Conservation (phyloP, 306 rosid genomes). For the Acmispon strigosus region DNA sequence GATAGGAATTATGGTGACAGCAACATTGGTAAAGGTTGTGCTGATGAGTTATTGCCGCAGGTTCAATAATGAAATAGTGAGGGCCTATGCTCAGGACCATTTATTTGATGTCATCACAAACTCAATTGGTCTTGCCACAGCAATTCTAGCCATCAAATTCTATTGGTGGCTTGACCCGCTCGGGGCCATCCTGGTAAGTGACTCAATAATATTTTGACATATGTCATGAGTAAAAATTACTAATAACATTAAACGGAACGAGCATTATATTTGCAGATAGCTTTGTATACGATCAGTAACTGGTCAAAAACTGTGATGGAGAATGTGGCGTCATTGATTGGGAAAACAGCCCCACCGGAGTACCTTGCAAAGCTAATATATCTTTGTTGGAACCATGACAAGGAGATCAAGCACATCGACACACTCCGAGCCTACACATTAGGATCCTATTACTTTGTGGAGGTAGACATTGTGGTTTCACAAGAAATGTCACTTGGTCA, state of each 20-base stretch:
- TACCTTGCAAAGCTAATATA: constrained; percentile 77
- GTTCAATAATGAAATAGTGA: constrained; percentile 76
- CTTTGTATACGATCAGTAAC: constrained; percentile 68
- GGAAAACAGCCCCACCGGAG: constrained; percentile 77
- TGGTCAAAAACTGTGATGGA: constrained; percentile 91
- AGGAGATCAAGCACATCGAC: constrained; percentile 64
- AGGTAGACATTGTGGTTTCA: constrained; percentile 71
- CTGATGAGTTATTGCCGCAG: constrained; percentile 72
- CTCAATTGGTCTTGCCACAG: constrained; percentile 63
- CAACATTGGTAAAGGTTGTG: constrained; percentile 45
- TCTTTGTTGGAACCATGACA: constrained; percentile 77
- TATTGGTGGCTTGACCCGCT: constrained; percentile 92
- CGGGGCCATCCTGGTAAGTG: constrained; percentile 80
- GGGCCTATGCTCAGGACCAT: constrained; percentile 88
- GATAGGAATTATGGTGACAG: constrained; percentile 81
- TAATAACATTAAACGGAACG: no score
- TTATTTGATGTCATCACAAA: constrained; percentile 88
- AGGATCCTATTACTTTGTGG: constrained; percentile 80
- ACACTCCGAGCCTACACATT: constrained; percentile 78
- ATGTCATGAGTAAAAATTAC: no score
- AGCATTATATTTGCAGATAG: constrained; percentile 70
- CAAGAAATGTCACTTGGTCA: constrained; percentile 50
- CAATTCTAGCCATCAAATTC: constrained; percentile 70
- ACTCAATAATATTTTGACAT: no score
- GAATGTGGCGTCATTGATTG: constrained; percentile 81